Base-by-base conservation (phyloP, 371 early-diverging fungal genomes). In the Apophysomyces sp. region DNA sequence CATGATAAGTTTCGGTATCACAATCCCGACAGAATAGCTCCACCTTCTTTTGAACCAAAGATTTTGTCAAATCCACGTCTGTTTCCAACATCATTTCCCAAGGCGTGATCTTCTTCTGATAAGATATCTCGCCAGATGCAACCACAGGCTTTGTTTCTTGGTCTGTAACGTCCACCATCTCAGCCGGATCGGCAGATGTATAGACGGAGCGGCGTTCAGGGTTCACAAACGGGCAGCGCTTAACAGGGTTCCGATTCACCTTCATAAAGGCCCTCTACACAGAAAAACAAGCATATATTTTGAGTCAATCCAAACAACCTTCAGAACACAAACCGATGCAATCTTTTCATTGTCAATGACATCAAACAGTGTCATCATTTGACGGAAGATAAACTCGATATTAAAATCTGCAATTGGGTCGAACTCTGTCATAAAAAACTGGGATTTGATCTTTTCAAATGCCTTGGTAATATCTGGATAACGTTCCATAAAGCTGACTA, bases 51-150 rank as follows among this genome's bases (percentile, higher is more conserved):
- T 66, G 67, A 0, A 77, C 72, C 6, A 75, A 51, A 7, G 69
- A 54, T 44, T 80, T 80, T 8, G 80, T 77, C 24, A 80, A 59
- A 53, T 80, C 80, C 52, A 77, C 70, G 44, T 80, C 80, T 0
- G 74, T 80, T 52, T 80, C 73, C 7, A 80, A 40, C 80, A 80
- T 80, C 71, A 82, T 77, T 63, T 88, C 85, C 89, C 89, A 88
- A 29, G 89, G 86, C 67, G 82, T 73, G 36, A 88, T 86, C 67
- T 88, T 88, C 61, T 81, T 79, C 69, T 87, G 87, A 32, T 76
- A 72, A 0, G 80, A 63, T 12, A 63, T 71, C n/a, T 78, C 76
- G 11, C 69, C 69, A 5, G 21, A 26, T 11, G 9, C 16, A 4
- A 11, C 5, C 11, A 21, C 1, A 7, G 41, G n/a, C 32, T 26